Conservation (phyloP, 257 asterid genomes). For the Jasminum sambac region DNA sequence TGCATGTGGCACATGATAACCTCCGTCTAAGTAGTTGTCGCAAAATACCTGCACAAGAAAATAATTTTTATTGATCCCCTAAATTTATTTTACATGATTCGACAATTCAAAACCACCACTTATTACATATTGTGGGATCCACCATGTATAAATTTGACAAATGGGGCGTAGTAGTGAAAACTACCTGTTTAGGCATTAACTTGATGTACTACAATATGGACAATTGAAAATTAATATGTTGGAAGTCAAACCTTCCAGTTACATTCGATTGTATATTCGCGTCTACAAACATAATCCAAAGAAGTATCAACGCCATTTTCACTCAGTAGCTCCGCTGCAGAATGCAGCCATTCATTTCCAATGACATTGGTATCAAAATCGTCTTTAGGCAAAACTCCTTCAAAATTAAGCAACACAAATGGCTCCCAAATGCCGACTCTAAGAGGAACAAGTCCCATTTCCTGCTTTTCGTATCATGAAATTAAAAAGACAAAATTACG, state of each 20-base stretch:
- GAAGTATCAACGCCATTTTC: constrained; percentile 59
- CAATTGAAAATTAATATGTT: constrained; percentile 13
- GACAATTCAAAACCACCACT: too few species aligned
- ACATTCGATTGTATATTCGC: constrained; percentile 71
- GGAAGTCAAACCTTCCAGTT: constrained; percentile 78
- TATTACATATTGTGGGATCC: too few species aligned
- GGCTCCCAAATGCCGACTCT: constrained; percentile 82
- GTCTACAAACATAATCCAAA: constrained; percentile 59
- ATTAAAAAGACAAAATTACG: constrained; percentile 13
- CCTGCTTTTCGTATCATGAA: constrained; percentile 46
- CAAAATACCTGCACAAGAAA: constrained; percentile 72
- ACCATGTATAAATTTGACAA: too few species aligned
- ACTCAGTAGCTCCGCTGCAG: constrained; percentile 57
- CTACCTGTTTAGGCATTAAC: background rate
- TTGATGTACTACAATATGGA: background rate
- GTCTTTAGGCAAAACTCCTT: constrained; percentile 30
- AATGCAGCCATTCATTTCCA: constrained; percentile 77
- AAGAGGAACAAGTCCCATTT: constrained; percentile 76
- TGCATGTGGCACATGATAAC: constrained; percentile 87
- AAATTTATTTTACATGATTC: background rate
- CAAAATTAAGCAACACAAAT: constrained; percentile 64
- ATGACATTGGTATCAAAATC: constrained; percentile 33
- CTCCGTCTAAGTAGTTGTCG: constrained; percentile 92
- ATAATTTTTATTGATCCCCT: background rate
- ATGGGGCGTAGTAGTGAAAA: background rate